Percentiles rank a stretch among this genome's conserved stretches.
Evolutionary conservation across 805 yeast species (phyloP).

Genomic region (Yarrowia keelungensis): DNA sequence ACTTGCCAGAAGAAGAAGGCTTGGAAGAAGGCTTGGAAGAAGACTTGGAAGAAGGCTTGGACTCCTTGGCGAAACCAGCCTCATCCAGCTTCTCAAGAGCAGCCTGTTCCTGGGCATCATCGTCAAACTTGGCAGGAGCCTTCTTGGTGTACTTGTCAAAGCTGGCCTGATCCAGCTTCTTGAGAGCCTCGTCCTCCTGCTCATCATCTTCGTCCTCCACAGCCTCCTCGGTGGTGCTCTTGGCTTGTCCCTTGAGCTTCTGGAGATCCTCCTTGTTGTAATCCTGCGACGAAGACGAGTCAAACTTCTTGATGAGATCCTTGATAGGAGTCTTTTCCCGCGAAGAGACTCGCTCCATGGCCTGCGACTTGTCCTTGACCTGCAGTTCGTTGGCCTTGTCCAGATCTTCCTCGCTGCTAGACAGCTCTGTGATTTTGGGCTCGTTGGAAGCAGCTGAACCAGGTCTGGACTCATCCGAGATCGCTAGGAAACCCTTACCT

Average conservation of each 20-base stretch:
- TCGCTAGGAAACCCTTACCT: constrained; percentile 15
- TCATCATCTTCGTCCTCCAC: constrained; percentile 37
- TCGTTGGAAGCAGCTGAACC: constrained; percentile 5
- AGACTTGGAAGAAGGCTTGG: not conserved
- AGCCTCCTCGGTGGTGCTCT: constrained; percentile 19
- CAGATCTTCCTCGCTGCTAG: constrained; percentile 11
- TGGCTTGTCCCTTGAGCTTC: constrained; percentile 28
- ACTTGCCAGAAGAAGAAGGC: not conserved
- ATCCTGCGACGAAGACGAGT: constrained; percentile 29
- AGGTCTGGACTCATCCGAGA: not conserved
- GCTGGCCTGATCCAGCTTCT: constrained; percentile 16
- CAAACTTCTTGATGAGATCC: constrained; percentile 36
- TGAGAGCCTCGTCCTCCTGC: constrained; percentile 39
- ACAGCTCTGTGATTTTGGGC: constrained; percentile 10
- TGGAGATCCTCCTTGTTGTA: constrained; percentile 21
- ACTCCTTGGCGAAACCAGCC: constrained; percentile 2
- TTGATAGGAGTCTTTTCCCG: constrained; percentile 23
- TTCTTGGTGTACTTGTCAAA: constrained; percentile 17
- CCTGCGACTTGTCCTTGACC: constrained; percentile 17
- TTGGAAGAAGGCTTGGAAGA: too few species aligned
- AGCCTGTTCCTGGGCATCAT: constrained; percentile 16
- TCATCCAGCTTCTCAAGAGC: constrained; percentile 16
- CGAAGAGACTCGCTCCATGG: constrained; percentile 21
- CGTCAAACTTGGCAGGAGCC: constrained; percentile 10
- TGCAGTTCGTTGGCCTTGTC: constrained; percentile 26